Evolutionary conservation across 164 flowering plant species (phyloP), one percentile per base, ranked within the genome.

Genomic region (Kalanchoe fedtschenkoi): DNA sequence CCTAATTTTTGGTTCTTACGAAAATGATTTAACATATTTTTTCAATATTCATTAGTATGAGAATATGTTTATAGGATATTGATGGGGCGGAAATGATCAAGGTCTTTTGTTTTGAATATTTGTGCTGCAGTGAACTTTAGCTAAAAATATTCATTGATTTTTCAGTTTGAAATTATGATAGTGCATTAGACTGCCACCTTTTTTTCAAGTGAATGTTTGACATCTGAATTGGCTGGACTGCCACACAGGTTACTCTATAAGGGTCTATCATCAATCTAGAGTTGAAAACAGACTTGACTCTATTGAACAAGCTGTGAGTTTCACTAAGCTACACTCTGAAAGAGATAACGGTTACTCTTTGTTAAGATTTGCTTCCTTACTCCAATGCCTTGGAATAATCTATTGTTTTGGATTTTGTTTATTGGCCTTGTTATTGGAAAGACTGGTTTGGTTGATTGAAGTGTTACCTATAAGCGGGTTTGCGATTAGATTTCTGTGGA

Each of bases 261-360:
- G 97, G 19, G 82, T 81, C 62, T 60, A 66, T 53, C 96, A 88
- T 77, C 78, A 93, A 42, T 39, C 81, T 34, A 85, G 70, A 71
- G 89, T 93, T 56, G 92, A 85, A 58, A 69, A 72, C 61, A 80
- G 81, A 78, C 97, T 93, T 60, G 85, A 84, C 58, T 76, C 92
- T 26, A 93, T 93, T 70, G 99, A 90, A 66, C 69, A 76, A 56
- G 83, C 91, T 67, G 99, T 93, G 71, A 84, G 95, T 73, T 7
- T 34, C 26, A 35, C 29, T 6, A 6, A 24, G 16, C 30, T 58
- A 32, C 41, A 19, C 19, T 32, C 22, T 51, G 42, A 34, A 34
- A 15, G 41, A n/a, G 5, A 8, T 7, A 28, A 10, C 26, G 16
- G 1, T 14, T 56, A 56, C n/a, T 28, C 28, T 5, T 29, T 56